Evolutionary conservation across 179 eudicot genomes (phyloP), one percentile per base, ranked within the genome.

Genomic region (Carnegiea gigantea): DNA sequence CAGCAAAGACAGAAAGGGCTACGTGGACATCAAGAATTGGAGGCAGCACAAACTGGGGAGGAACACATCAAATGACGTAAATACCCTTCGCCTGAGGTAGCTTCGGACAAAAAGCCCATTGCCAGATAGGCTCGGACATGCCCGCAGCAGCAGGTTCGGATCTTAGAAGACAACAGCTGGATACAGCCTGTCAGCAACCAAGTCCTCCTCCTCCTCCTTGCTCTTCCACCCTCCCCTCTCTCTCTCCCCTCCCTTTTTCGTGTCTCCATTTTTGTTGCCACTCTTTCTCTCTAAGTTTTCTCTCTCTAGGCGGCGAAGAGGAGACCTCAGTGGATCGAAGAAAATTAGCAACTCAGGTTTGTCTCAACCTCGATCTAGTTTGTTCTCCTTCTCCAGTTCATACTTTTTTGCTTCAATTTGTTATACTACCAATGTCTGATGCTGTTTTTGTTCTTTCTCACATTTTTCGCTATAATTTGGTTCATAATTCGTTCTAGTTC

Each of bases 141-240:
- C 23, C 4, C 82, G 83, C 73, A 82, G 15, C 36, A 28, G 12
- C 0, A 62, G 84, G 82, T 5, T 79, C 68, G 78, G 84, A 18
- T 75, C 33, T 5, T n/a, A 13, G 70, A 78, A 80, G 82, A 79
- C 46, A 79, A 84, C 89, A 88, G 92, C 93, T 92, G 90, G 90
- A 80, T 81, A 91, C 93, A 92, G 93, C 77, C 96, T 92, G 92
- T 88, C 90, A 84, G 78, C 92, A 91, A 86, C 93, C 86, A 83
- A 82, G 82, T 72, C 80, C 62, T 64, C 51, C 4, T 43, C 60
- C 80, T 85, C 80, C 73, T 12, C 78, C 82, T n/a, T n/a, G n/a
- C 65, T 81, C 76, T 18, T 79, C 82, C 65, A 80, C 72, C 15
- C 71, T 9, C 76, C 67, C 84, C 79, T 83, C 86, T 73, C 87